These are phyloP conservation scores for Hansfordia pulvinata DNA, from an alignment of 2,329 filamentous ascomycete genomes.

Conservation along the genomic window DNA sequence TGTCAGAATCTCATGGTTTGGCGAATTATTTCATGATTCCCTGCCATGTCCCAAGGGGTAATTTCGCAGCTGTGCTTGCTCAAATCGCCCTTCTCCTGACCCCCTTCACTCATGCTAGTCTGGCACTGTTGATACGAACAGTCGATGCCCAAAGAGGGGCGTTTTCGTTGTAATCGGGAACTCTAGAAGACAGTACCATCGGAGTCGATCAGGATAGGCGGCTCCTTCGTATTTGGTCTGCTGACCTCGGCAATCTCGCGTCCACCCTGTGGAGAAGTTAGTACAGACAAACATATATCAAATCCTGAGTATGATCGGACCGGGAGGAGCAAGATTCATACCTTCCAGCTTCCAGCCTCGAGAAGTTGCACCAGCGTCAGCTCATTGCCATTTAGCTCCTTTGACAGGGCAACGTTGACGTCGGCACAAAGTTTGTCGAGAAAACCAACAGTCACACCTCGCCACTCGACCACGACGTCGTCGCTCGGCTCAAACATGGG, in stretches of 20 bases:
- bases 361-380: slow-evolving; percentile 35
- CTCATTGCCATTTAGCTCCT: slow-evolving; percentile 18
- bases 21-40: no score
- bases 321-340: slow-evolving; percentile 3
- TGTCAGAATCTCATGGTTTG: no score
- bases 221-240: slow-evolving; percentile 89
- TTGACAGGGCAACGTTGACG: slow-evolving; percentile 23
- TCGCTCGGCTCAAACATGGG: slow-evolving; percentile 45
- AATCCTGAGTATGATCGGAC: no score
- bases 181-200: slow-evolving; percentile 96
- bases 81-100: no score
- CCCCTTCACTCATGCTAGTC: no score
- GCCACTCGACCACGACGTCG: slow-evolving; percentile 52
- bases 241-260: slow-evolving; percentile 93
- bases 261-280: slow-evolving; percentile 47
- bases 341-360: slow-evolving; percentile 40
- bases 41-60: no score
- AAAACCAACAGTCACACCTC: slow-evolving; percentile 48
- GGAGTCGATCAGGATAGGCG: slow-evolving; percentile 89
- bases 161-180: no score
- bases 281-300: background rate
- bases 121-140: no score
- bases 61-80: no score
- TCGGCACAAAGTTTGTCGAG: slow-evolving; percentile 38
- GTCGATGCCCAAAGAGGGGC: no score